These are phyloP conservation scores for Pterula multifida DNA, from an alignment of 1,284 basidiomycete genomes.

Conservation along the genomic window DNA sequence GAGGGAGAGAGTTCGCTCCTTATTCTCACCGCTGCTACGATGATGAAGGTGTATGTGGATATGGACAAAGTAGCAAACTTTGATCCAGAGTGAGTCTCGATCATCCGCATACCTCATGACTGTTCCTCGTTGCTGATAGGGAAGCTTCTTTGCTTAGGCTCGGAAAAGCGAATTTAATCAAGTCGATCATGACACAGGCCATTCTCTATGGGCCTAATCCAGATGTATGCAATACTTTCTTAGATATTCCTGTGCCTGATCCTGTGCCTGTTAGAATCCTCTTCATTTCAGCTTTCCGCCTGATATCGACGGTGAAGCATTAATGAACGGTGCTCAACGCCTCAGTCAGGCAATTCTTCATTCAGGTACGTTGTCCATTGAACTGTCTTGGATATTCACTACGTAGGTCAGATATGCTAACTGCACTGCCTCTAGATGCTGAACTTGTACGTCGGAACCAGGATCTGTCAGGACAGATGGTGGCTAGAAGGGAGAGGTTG, in stretches of 20 bases:
- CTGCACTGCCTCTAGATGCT: slow-evolving; percentile 34
- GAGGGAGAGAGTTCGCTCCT: slow-evolving; percentile 39
- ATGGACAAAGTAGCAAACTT: slow-evolving; percentile 47
- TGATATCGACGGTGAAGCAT: slow-evolving; percentile 65
- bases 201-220: slow-evolving; percentile 69
- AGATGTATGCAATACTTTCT: slow-evolving; percentile 27
- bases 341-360: slow-evolving; percentile 65
- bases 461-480: slow-evolving; percentile 75
- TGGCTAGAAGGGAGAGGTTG: slow-evolving; percentile 63
- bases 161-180: slow-evolving; percentile 58
- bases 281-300: slow-evolving; percentile 75
- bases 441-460: slow-evolving; percentile 66
- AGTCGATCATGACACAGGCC: slow-evolving; percentile 79
- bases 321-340: slow-evolving; percentile 72
- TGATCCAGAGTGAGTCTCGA: slow-evolving; percentile 38
- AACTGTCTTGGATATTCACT: too few relatives aligned
- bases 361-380: slow-evolving; percentile 37
- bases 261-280: slow-evolving; percentile 48
- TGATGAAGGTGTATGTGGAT: slow-evolving; percentile 56
- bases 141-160: not conserved
- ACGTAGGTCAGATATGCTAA: too few relatives aligned
- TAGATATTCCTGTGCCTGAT: slow-evolving; percentile 8
- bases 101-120: slow-evolving; percentile 10
- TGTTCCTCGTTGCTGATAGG: slow-evolving; percentile 25
- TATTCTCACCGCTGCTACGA: slow-evolving; percentile 51